Conservation (phyloP, 108 stramenopile genomes). For the Seminavis robusta region DNA sequence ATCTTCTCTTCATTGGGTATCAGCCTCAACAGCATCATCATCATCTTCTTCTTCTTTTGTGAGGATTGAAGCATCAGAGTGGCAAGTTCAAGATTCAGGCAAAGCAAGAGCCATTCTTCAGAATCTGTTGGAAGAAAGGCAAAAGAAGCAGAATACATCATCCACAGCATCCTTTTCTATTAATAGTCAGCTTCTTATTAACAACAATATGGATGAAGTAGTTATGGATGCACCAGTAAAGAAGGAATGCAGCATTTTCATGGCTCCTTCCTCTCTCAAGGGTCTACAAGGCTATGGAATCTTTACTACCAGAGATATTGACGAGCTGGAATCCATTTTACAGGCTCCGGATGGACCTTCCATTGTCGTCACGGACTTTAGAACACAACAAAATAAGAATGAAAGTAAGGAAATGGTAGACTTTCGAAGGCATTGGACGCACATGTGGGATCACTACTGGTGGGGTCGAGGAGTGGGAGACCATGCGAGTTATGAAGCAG, state of each 20-base stretch:
- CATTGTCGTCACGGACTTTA: constrained; percentile 5
- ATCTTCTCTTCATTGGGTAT: too few relatives aligned
- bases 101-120: too few relatives aligned
- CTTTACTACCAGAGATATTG: constrained; percentile 7
- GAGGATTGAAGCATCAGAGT: too few relatives aligned
- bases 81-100: too few relatives aligned
- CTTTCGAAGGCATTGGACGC: constrained; percentile 1
- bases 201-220: too few relatives aligned
- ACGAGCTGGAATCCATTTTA: constrained; percentile 7
- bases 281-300: constrained; percentile 8
- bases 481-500: constrained; percentile 16
- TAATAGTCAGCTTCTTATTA: too few relatives aligned
- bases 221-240: too few relatives aligned
- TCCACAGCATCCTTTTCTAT: too few relatives aligned
- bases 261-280: constrained; percentile 22
- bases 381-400: neutral
- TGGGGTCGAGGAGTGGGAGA: constrained; percentile 32
- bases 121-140: too few relatives aligned
- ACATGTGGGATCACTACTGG: constrained; percentile 22
- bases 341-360: constrained; percentile 8
- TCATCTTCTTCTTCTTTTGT: too few relatives aligned
- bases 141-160: too few relatives aligned
- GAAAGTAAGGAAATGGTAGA: neutral
- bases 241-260: constrained; percentile 14
- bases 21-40: too few relatives aligned